Evolutionary conservation across 768 basidiomycete genomes (phyloP).

Genomic region (Tylopilus plumbeoviolaceoides): DNA sequence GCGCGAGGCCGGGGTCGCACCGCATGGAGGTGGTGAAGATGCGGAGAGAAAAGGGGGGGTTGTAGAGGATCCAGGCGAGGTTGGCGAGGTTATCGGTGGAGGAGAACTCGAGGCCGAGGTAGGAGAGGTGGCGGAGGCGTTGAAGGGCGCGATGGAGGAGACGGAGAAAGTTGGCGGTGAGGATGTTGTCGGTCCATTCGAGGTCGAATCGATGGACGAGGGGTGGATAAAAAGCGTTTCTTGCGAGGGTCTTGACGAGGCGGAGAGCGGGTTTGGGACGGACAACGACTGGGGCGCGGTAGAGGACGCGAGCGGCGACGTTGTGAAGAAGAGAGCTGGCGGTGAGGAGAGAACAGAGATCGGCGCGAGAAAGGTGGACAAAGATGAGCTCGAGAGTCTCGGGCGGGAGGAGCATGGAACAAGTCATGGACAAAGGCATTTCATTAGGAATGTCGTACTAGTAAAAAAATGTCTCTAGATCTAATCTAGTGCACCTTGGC

Average conservation of each 20-base stretch:
- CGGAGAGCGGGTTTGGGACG: conserved; percentile 28
- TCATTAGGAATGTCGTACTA: conserved; percentile 8
- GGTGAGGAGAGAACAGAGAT: conserved; percentile 25
- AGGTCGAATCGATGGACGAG: conserved; percentile 48
- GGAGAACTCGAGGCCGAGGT: conserved; percentile 50
- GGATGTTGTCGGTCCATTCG: conserved; percentile 34
- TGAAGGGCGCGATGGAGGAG: conserved; percentile 45
- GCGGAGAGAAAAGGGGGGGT: conserved; percentile 42
- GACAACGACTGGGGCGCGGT: conserved; percentile 35
- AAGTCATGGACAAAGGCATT: neutral
- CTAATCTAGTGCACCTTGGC: conserved; percentile 25
- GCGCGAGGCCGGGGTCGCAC: conserved; percentile 44
- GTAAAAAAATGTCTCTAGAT: neutral
- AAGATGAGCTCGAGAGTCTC: conserved; percentile 36
- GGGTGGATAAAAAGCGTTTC: conserved; percentile 33
- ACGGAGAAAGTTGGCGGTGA: conserved; percentile 46
- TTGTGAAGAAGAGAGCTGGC: conserved; percentile 26
- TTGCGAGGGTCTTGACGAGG: conserved; percentile 40
- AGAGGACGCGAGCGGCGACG: conserved; percentile 32
- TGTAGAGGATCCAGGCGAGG: conserved; percentile 48
- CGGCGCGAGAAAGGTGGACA: conserved; percentile 20
- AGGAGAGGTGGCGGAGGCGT: conserved; percentile 35
- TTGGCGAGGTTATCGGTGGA: conserved; percentile 27
- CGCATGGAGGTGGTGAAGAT: conserved; percentile 53
- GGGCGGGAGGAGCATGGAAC: conserved; percentile 32